Percentiles rank a stretch among this genome's conserved stretches.
Evolutionary conservation across 176 grass and related monocot genomes (phyloP).

Genomic region (Themeda triandra): DNA sequence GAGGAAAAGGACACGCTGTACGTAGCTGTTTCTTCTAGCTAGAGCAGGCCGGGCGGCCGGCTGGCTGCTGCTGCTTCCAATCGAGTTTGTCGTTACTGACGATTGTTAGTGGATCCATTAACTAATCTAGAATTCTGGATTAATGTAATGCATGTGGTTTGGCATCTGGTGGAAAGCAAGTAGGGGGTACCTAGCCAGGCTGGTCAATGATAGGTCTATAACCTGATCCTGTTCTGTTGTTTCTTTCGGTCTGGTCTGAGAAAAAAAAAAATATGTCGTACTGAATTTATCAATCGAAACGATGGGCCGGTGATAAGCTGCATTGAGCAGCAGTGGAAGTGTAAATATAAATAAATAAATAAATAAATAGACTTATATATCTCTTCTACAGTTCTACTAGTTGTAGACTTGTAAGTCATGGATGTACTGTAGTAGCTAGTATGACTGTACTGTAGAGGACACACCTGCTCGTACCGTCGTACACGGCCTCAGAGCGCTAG

Average conservation of each 20-base stretch:
- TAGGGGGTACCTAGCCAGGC: constrained; percentile 8
- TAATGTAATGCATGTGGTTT: constrained; percentile 8
- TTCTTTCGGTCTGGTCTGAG: neutral
- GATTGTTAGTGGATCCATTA: neutral
- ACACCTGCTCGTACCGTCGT: constrained; percentile 31
- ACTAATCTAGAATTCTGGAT: neutral
- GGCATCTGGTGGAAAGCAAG: neutral
- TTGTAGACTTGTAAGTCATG: constrained; percentile 1
- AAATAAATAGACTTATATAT: neutral
- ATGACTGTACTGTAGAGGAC: constrained; percentile 4
- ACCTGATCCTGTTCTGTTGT: constrained; percentile 29
- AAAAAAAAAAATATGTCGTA: neutral
- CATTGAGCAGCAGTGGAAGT: too few species aligned
- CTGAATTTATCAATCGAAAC: too few species aligned
- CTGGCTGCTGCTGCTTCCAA: neutral
- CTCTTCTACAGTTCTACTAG: constrained; percentile 5
- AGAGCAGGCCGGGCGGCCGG: neutral
- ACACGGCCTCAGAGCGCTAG: neutral
- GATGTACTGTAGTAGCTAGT: constrained; percentile 31
- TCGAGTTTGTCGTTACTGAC: constrained; percentile 29
- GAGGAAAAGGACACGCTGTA: neutral
- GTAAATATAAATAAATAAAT: neutral
- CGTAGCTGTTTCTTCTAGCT: constrained; percentile 18
- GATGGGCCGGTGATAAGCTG: too few species aligned
- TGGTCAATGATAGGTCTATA: constrained; percentile 31